phyloP scores from a whole-genome alignment of 306 rosid genomes.

The Vigna hirtella region DNA sequence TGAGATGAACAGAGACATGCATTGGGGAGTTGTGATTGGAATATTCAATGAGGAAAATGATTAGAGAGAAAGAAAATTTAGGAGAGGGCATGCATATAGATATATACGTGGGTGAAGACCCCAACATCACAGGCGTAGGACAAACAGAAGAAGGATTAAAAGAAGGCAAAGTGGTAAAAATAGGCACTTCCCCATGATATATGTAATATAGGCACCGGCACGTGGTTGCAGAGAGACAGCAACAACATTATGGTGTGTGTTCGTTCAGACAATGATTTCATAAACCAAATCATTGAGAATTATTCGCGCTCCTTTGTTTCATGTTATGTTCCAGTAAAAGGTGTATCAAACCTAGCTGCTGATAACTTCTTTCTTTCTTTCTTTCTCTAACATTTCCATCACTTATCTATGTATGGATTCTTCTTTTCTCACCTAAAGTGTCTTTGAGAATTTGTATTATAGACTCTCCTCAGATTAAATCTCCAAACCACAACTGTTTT shows the following conservation, averaged over 20 bases:
- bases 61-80: too few relatives aligned
- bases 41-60: too few relatives aligned
- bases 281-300: slow-evolving; percentile 34
- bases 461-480: not conserved
- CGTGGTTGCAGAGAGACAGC: slow-evolving; percentile 48
- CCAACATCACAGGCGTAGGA: slow-evolving; percentile 16
- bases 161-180: slow-evolving; percentile 20
- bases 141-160: not conserved
- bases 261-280: slow-evolving; percentile 42
- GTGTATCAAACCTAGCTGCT: not conserved
- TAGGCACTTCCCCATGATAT: slow-evolving; percentile 23
- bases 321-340: not conserved
- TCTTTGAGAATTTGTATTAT: not conserved
- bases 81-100: too few relatives aligned
- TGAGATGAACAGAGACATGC: too few relatives aligned
- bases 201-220: not conserved
- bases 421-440: not conserved
- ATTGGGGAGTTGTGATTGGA: too few relatives aligned
- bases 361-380: not conserved
- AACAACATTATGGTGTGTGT: slow-evolving; percentile 23
- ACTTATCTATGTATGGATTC: not conserved
- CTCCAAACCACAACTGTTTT: too few relatives aligned
- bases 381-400: slow-evolving; percentile 1
- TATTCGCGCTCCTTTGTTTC: slow-evolving; percentile 13
- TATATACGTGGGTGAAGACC: not conserved